Base-by-base conservation (phyloP, 2,329 filamentous ascomycete species). In the Trichoderma sp. region DNA sequence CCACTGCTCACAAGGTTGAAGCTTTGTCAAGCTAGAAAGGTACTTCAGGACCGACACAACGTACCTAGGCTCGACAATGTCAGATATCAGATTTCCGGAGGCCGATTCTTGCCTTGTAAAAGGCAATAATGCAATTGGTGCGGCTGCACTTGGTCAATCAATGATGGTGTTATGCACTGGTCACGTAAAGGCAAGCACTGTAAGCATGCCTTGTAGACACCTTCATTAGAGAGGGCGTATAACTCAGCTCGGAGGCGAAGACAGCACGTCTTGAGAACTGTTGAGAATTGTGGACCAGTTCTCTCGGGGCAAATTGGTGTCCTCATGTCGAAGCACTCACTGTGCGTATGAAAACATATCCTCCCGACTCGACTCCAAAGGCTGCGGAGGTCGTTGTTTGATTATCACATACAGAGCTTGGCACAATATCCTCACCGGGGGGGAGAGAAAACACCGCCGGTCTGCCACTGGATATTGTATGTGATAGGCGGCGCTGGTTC, bases 141-240 rank as follows among this genome's bases (percentile, higher is more conserved):
- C 47, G 57, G 57, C 21, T 51, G 34, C 45, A 4, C 9, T 19
- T 24, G 17, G 24, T 21, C 24, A 10, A 41, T 19, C 24, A 48
- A 21, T 60, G 26, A 28, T 52, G 48, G 26, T 51, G 17, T 26
- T 60, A 24, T 28, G 47, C 45, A 60, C 14, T 14, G 12, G 34
- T 39, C 14, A 39, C 10, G 34, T 39, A 39, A 14, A 39, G 34
- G 34, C 34, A 14, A 39, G 12, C 3, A 24, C 21, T 2, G 21
- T 51, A 34, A 52, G n/a, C 50, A 28, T 43, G 34, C 34, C 30
- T 28, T 51, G 57, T 28, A 59, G 57, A 39, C 6, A 28, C 45
- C 51, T 51, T 30, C 43, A 28, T 28, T 50, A 30, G 10, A 6
- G n/a, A 21, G 28, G 28, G 30, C 17, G 17, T 5, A 34, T 5